These are phyloP conservation scores for Pseudocohnilembus persalinus DNA, from an alignment of 169 alveolate species.

Conservation along the genomic window DNA sequence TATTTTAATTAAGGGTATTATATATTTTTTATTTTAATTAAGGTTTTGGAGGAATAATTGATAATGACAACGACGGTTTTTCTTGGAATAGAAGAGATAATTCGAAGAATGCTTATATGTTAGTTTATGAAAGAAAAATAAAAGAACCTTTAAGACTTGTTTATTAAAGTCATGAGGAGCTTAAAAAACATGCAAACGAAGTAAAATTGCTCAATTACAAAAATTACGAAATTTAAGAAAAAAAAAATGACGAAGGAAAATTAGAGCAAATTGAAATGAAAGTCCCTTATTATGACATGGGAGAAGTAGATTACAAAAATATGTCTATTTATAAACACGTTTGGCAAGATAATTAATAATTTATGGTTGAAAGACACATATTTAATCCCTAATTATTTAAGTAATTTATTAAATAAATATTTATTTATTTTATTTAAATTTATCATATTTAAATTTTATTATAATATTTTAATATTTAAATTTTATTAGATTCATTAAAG, in stretches of 20 bases:
- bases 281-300: slow-evolving; percentile 53
- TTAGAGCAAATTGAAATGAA: slow-evolving; percentile 27
- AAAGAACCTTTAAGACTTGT: slow-evolving; percentile 51
- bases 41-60: slow-evolving; percentile 72
- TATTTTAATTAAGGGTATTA: too few relatives aligned
- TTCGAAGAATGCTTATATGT: slow-evolving; percentile 83
- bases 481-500: slow-evolving; percentile 9
- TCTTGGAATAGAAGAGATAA: slow-evolving; percentile 69
- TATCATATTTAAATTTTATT: too few relatives aligned
- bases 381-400: slow-evolving; percentile 51
- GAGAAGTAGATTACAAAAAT: slow-evolving; percentile 19
- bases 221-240: slow-evolving; percentile 24
- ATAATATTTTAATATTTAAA: too few relatives aligned
- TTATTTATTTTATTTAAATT: too few relatives aligned
- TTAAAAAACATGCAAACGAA: slow-evolving; percentile 6
- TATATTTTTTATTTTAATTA: too few relatives aligned
- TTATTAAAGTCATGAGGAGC: slow-evolving; percentile 18
- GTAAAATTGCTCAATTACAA: slow-evolving; percentile 12
- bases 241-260: slow-evolving; percentile 44
- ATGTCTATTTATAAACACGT: slow-evolving; percentile 35
- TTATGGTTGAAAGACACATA: slow-evolving; percentile 55
- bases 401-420: not conserved
- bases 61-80: slow-evolving; percentile 34
- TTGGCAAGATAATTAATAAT: slow-evolving; percentile 53
- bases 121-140: slow-evolving; percentile 77